Evolutionary conservation across 495 filamentous ascomycete species (phyloP).

Genomic region (Aspergillus affinis): DNA sequence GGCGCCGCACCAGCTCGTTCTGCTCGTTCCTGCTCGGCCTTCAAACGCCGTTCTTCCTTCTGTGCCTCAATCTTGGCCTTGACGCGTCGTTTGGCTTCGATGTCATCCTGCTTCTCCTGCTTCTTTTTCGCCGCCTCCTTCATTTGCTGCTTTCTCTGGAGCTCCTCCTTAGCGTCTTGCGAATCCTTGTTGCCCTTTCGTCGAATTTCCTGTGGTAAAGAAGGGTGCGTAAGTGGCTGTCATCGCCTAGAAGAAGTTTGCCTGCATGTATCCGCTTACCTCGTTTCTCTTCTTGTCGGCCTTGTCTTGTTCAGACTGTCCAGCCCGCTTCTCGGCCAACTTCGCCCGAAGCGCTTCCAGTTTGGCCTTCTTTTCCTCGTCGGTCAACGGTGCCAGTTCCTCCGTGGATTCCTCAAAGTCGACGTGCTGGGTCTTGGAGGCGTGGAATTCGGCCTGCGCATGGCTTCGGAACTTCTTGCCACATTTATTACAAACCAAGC

Average conservation of each 20-base stretch:
- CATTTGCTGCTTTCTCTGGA: conserved; percentile 80
- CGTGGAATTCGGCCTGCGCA: conserved; percentile 85
- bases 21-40: conserved; percentile 81
- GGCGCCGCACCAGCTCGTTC: conserved; percentile 70
- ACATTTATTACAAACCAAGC: conserved; percentile 86
- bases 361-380: conserved; percentile 81
- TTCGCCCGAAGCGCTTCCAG: conserved; percentile 73
- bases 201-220: conserved; percentile 67
- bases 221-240: conserved; percentile 3
- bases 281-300: conserved; percentile 88
- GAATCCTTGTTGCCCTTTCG: conserved; percentile 77
- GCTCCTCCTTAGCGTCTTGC: conserved; percentile 78
- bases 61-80: conserved; percentile 90
- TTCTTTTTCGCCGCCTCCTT: conserved; percentile 85
- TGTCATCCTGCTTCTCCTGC: conserved; percentile 83
- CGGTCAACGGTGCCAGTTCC: conserved; percentile 84
- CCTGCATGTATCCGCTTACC: conserved; percentile 39
- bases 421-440: conserved; percentile 80
- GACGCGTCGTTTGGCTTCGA: conserved; percentile 81
- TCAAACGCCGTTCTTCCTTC: conserved; percentile 78
- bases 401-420: conserved; percentile 93
- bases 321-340: conserved; percentile 69
- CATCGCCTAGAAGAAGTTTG: neutral
- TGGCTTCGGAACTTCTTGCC: conserved; percentile 83
- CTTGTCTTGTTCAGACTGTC: conserved; percentile 72